Conservation (phyloP, 2,329 filamentous ascomycete genomes). For the Pseudonectria foliicola region DNA sequence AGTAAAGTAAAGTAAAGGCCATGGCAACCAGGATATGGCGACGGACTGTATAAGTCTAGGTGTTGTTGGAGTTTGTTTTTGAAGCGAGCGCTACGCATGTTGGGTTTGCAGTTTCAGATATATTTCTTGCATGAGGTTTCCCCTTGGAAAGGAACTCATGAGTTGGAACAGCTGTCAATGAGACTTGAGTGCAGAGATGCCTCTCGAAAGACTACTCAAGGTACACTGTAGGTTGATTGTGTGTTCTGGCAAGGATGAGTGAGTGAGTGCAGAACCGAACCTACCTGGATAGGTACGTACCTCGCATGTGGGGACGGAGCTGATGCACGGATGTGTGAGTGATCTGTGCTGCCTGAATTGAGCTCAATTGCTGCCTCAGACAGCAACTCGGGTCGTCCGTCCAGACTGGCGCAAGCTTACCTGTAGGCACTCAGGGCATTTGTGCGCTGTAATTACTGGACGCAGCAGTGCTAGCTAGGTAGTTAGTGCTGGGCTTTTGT, state of each 20-base stretch:
- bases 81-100: too few relatives aligned
- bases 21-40: neutral
- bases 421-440: too few relatives aligned
- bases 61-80: neutral
- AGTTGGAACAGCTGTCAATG: too few relatives aligned
- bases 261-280: conserved; percentile 9
- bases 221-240: too few relatives aligned
- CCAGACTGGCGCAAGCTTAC: conserved; percentile 6
- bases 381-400: conserved; percentile 14
- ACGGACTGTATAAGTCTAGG: too few relatives aligned
- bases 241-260: too few relatives aligned
- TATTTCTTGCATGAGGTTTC: too few relatives aligned
- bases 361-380: conserved; percentile 22
- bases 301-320: neutral
- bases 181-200: too few relatives aligned
- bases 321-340: neutral
- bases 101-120: too few relatives aligned
- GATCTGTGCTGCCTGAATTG: neutral
- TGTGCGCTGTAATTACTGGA: neutral
- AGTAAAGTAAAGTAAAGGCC: conserved; percentile 41
- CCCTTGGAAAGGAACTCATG: too few relatives aligned
- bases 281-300: neutral
- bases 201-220: too few relatives aligned
- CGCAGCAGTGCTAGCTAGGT: neutral
- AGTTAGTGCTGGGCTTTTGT: conserved; percentile 7